A percentile compares a stretch with the other conserved stretches of the same genome.
Evolutionary conservation across 2,329 filamentous ascomycete genomes (phyloP).

Genomic region (Fusarium coffeatum): DNA sequence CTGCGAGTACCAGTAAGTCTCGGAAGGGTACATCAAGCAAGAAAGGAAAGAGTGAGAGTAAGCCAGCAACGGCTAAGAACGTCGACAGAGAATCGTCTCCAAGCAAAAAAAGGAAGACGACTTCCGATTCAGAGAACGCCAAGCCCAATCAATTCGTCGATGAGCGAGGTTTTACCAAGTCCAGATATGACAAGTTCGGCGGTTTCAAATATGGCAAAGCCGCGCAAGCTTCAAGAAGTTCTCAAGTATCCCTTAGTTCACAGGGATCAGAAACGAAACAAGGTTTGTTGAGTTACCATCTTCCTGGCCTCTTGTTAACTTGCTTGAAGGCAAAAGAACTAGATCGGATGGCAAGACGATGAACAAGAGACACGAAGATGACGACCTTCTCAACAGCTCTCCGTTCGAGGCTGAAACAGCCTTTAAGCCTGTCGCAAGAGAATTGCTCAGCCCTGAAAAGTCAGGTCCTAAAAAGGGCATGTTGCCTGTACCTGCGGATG

Average conservation of each 20-base stretch:
- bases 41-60: constrained; percentile 2
- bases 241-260: constrained; percentile 33
- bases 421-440: constrained; percentile 22
- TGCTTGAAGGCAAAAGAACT: neutral
- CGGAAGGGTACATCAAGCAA: constrained; percentile 11
- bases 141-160: constrained; percentile 42
- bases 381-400: constrained; percentile 9
- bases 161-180: constrained; percentile 43
- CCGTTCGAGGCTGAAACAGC: constrained; percentile 14
- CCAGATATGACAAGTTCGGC: neutral
- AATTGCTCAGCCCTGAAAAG: constrained; percentile 29
- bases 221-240: constrained; percentile 41
- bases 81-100: constrained; percentile 7
- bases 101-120: constrained; percentile 35
- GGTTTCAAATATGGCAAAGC: constrained; percentile 42
- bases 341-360: neutral
- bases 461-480: neutral
- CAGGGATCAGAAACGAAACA: constrained; percentile 40
- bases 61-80: neutral
- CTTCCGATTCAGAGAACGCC: constrained; percentile 14
- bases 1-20: neutral
- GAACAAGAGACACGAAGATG: neutral
- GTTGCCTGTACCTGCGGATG: constrained; percentile 14
- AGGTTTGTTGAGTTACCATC: constrained; percentile 24
- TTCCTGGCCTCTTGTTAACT: constrained; percentile 4